A percentile compares a stretch with the other conserved stretches of the same genome.
Evolutionary conservation across 306 rosid genomes (phyloP).

Genomic region (Trifolium dubium): DNA sequence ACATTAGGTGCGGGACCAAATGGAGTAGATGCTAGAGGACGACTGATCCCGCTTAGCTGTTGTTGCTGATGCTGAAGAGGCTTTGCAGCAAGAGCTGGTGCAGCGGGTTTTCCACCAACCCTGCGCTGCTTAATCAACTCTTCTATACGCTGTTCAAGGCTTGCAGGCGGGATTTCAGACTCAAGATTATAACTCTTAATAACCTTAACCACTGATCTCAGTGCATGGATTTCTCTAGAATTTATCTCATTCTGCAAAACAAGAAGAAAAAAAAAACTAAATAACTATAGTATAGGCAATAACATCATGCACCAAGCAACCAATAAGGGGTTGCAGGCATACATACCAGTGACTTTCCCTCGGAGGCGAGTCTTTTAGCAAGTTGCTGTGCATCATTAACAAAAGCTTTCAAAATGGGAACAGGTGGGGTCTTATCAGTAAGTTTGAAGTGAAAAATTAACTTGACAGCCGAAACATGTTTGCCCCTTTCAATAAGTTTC

Average conservation of each 20-base stretch:
- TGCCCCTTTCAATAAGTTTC: slow-evolving; percentile 64
- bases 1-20: slow-evolving; percentile 48
- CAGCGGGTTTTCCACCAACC: slow-evolving; percentile 47
- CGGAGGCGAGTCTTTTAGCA: slow-evolving; percentile 58
- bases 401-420: slow-evolving; percentile 70
- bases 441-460: slow-evolving; percentile 70
- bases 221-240: slow-evolving; percentile 70
- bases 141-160: slow-evolving; percentile 62
- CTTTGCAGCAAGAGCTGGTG: slow-evolving; percentile 51
- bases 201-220: slow-evolving; percentile 66
- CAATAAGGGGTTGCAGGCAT: slow-evolving; percentile 12
- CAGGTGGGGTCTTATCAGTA: slow-evolving; percentile 66
- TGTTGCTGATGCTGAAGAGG: slow-evolving; percentile 44
- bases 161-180: slow-evolving; percentile 60
- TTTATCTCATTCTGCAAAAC: slow-evolving; percentile 67
- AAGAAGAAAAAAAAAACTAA: neutral
- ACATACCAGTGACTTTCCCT: slow-evolving; percentile 71
- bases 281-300: slow-evolving; percentile 40
- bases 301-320: neutral
- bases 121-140: slow-evolving; percentile 56
- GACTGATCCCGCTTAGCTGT: slow-evolving; percentile 56
- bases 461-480: slow-evolving; percentile 71
- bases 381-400: slow-evolving; percentile 62
- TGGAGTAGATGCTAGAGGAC: slow-evolving; percentile 48
- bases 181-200: slow-evolving; percentile 73